These are phyloP conservation scores for Globisporangium cystogenes DNA, from an alignment of 352 stramenopile species.

Conservation along the genomic window DNA sequence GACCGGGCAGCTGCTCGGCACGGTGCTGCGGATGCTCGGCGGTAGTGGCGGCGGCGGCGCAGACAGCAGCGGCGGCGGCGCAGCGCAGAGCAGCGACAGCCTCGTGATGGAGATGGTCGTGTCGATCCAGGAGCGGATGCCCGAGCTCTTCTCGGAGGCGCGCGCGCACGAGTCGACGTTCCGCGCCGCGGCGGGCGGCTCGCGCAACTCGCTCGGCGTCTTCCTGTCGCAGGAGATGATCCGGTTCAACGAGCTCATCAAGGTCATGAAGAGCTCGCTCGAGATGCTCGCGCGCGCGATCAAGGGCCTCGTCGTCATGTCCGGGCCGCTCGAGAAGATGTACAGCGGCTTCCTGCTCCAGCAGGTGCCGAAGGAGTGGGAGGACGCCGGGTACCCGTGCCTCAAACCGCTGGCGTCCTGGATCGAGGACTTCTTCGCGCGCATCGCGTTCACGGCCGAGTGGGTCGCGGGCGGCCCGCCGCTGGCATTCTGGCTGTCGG, in stretches of 20 bases:
- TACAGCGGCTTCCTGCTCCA: slow-evolving; percentile 91
- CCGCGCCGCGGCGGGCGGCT: slow-evolving; percentile 64
- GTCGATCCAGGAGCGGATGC: slow-evolving; percentile 78
- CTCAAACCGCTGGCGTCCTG: slow-evolving; percentile 90
- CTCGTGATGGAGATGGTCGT: slow-evolving; percentile 84
- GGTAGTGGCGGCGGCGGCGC: slow-evolving; percentile 42
- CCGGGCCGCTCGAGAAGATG: slow-evolving; percentile 86
- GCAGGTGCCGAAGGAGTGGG: slow-evolving; percentile 84
- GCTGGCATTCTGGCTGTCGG: slow-evolving; percentile 87
- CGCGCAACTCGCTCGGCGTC: slow-evolving; percentile 91
- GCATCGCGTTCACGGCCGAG: slow-evolving; percentile 75
- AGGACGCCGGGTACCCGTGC: slow-evolving; percentile 88
- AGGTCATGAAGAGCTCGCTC: slow-evolving; percentile 81
- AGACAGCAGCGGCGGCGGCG: slow-evolving; percentile 28
- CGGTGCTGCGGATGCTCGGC: slow-evolving; percentile 70
- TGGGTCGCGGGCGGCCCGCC: slow-evolving; percentile 86
- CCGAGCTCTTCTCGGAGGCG: slow-evolving; percentile 50
- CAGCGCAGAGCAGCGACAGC: slow-evolving; percentile 55
- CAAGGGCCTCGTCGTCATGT: slow-evolving; percentile 90
- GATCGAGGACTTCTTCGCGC: slow-evolving; percentile 91
- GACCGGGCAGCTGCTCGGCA: slow-evolving; percentile 66
- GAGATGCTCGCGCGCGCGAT: slow-evolving; percentile 88
- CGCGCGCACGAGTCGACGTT: slow-evolving; percentile 82
- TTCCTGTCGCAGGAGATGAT: slow-evolving; percentile 91
- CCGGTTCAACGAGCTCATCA: slow-evolving; percentile 86